A percentile compares a stretch with the other conserved stretches of the same genome.
phyloP scores from a whole-genome alignment of 2,329 filamentous ascomycete species.

The Metarhizium brunneum region DNA sequence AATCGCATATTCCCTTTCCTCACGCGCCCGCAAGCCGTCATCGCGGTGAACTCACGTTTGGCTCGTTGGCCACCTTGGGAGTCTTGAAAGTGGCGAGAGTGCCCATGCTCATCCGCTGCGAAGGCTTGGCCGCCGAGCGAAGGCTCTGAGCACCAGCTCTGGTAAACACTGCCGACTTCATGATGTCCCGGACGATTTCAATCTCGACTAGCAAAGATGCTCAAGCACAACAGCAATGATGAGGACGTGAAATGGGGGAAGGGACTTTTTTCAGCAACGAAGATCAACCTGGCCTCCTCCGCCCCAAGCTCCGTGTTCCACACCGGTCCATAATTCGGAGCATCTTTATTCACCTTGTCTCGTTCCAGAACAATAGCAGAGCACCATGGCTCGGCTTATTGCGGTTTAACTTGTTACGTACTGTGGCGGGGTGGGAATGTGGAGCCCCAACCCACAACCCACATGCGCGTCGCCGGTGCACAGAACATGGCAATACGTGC shows the following conservation, averaged over 20 bases:
- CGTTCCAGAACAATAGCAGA: background rate
- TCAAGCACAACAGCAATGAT: background rate
- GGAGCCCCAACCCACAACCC: background rate
- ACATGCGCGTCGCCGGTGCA: too few species aligned
- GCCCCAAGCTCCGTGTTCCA: background rate
- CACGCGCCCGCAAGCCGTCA: background rate
- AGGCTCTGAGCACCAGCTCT: conserved; percentile 22
- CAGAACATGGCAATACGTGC: too few species aligned
- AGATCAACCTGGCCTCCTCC: background rate
- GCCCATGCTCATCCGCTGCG: conserved; percentile 28
- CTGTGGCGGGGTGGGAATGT: background rate
- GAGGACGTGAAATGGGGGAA: background rate
- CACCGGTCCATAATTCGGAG: background rate
- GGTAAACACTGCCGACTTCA: conserved; percentile 26
- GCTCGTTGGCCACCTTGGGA: conserved; percentile 81
- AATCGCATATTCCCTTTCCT: background rate
- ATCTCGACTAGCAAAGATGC: background rate
- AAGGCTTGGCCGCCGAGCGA: conserved; percentile 17
- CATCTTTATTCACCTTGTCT: background rate
- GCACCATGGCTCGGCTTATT: conserved; percentile 17
- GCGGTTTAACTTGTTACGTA: conserved; percentile 14
- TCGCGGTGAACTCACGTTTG: conserved; percentile 60
- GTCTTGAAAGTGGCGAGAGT: conserved; percentile 80
- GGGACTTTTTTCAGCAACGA: background rate
- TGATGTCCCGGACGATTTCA: conserved; percentile 6